Conservation (phyloP, 2,329 filamentous ascomycete genomes). For the Dissoconium aciculare region DNA sequence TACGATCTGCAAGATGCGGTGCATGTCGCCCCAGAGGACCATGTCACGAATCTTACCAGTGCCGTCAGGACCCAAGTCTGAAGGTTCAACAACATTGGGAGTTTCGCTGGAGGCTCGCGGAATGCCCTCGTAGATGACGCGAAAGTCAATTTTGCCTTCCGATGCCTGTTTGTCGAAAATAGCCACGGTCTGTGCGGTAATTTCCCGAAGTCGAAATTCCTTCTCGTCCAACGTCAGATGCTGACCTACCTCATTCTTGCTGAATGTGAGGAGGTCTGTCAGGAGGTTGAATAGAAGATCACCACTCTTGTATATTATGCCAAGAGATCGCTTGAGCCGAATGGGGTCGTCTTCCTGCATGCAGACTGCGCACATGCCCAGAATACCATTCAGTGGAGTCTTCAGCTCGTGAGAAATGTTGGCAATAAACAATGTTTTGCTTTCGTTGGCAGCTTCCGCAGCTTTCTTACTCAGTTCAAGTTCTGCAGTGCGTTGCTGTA, state of each 20-base stretch:
- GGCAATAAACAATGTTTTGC: conserved; percentile 93
- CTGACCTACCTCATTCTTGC: conserved; percentile 86
- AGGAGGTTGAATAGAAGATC: conserved; percentile 74
- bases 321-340: conserved; percentile 67
- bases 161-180: conserved; percentile 85
- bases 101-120: conserved; percentile 20
- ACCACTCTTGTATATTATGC: conserved; percentile 76
- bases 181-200: conserved; percentile 64
- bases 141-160: conserved; percentile 61
- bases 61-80: conserved; percentile 34
- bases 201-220: conserved; percentile 72
- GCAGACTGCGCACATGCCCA: conserved; percentile 85
- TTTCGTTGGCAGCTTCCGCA: conserved; percentile 87
- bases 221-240: conserved; percentile 67
- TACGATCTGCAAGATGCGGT: conserved; percentile 79
- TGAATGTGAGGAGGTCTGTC: conserved; percentile 82
- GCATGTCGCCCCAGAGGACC: conserved; percentile 83
- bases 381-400: conserved; percentile 85
- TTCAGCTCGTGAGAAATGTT: conserved; percentile 83
- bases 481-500: conserved; percentile 67
- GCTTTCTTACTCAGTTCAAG: conserved; percentile 81
- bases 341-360: conserved; percentile 76
- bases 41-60: conserved; percentile 64
- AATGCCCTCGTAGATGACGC: conserved; percentile 53
- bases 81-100: conserved; percentile 11